A percentile compares a stretch with the other conserved stretches of the same genome.
Evolutionary conservation across 305 asterid species (phyloP).

Genomic region (Andrographis paniculata): DNA sequence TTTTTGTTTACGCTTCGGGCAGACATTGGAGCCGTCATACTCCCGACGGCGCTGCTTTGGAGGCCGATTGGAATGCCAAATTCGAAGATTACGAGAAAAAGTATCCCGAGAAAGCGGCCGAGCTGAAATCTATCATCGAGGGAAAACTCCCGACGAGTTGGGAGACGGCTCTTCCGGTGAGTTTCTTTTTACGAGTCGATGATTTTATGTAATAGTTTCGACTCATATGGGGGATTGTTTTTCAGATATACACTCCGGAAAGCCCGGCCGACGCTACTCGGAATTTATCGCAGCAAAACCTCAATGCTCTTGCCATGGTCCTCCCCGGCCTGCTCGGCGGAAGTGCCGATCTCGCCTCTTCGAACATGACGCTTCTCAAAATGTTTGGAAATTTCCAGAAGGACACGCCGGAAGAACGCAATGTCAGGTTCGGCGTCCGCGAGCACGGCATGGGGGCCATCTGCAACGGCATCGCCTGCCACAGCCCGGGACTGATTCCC

Average conservation of each 20-base stretch:
- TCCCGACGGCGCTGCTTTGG: constrained; percentile 60
- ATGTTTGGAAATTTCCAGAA: constrained; percentile 81
- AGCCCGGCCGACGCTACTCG: constrained; percentile 73
- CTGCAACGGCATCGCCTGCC: constrained; percentile 65
- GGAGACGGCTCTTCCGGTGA: constrained; percentile 86
- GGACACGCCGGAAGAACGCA: constrained; percentile 67
- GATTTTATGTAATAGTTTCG: not conserved
- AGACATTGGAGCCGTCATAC: constrained; percentile 78
- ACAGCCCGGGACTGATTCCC: constrained; percentile 78
- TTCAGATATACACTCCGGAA: constrained; percentile 69
- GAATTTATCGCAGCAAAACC: constrained; percentile 60
- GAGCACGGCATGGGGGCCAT: constrained; percentile 83
- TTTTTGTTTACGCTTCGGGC: constrained; percentile 11
- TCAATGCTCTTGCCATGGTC: constrained; percentile 76
- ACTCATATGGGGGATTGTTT: constrained; percentile 9
- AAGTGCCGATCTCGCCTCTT: constrained; percentile 92
- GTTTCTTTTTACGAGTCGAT: constrained; percentile 14
- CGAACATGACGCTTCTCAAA: constrained; percentile 87
- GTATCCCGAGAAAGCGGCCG: constrained; percentile 71
- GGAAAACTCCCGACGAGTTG: constrained; percentile 69
- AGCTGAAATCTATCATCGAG: constrained; percentile 48
- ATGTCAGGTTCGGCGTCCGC: constrained; percentile 67
- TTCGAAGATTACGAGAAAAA: constrained; percentile 65
- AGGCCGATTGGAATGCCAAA: constrained; percentile 78
- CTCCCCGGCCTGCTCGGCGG: constrained; percentile 91